Base-by-base conservation (phyloP, 2,329 filamentous ascomycete species). In the Pseudogymnoascus sp. region DNA sequence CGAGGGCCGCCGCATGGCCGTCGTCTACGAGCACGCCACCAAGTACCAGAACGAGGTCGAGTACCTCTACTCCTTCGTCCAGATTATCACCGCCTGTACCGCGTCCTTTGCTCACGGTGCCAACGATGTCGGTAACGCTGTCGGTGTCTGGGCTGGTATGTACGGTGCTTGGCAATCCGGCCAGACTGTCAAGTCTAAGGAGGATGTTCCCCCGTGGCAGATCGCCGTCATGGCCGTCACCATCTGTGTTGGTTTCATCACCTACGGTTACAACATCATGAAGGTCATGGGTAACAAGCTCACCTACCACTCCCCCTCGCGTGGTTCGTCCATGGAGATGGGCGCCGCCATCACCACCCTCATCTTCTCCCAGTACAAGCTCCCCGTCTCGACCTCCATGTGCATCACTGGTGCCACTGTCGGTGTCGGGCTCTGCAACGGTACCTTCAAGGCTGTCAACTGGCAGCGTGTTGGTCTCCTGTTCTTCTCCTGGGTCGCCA, bases 251-350 rank as follows among this genome's bases (percentile, higher is more conserved):
- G 89, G 88, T 68, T 80, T 91, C 63, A 79, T 86, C 71, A 91
- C 88, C 12, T 91, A 91, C 70, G 89, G 88, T 8, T 91, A 91
- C 78, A 91, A 91, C 79, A 91, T 91, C 77, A 91, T 91, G 88
- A 90, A 89, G 78, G 85, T 89, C 75, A 91, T 91, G 88, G 89
- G 89, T 62, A 92, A 91, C 80, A 89, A 89, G 76, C 86, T 90
- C 73, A 90, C 87, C 64, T 88, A 88, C 75, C 86, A 89, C 74
- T 83, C 81, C 2, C 82, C 82, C 4, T 78, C 74, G 67, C 72
- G 81, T 69, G 80, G 78, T 61, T 89, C 78, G 69, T 90, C 87
- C 60, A 92, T 92, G 88, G 89, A 92, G 73, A 83, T 92, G 82
- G 89, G 89, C 56, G 88, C 89, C 50, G 87, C 89, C 68, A 84